Percentiles rank a stretch among this genome's conserved stretches.
Evolutionary conservation across 306 rosid species (phyloP).

Genomic region (Astragalus membranaceus): DNA sequence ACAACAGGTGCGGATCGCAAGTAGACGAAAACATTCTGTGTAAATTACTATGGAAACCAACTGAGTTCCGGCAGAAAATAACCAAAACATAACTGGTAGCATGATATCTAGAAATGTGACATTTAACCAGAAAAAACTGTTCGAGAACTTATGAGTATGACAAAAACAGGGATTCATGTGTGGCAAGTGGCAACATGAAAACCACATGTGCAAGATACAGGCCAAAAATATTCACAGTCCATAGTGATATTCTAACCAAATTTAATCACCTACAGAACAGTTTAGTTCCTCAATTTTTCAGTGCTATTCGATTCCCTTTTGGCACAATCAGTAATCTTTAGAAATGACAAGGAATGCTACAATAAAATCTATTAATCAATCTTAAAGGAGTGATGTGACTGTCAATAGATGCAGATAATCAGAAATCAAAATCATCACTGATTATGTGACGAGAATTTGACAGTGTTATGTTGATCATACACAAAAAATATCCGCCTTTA

Average conservation of each 20-base stretch:
- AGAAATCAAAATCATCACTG: not conserved
- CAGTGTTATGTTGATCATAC: not conserved
- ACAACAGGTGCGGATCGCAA: not conserved
- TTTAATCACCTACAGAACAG: not conserved
- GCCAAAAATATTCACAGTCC: not conserved
- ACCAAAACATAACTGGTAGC: not conserved
- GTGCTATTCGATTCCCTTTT: not conserved
- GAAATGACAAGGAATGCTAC: not conserved
- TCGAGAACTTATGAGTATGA: not conserved
- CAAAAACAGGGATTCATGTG: not conserved
- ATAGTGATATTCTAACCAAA: not conserved
- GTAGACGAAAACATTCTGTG: not conserved
- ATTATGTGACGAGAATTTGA: not conserved
- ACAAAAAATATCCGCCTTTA: not conserved
- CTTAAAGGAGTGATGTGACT: not conserved
- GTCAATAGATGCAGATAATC: not conserved
- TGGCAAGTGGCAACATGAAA: not conserved
- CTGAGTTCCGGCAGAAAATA: not conserved
- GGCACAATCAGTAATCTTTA: not conserved
- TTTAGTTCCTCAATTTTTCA: not conserved
- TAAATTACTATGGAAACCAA: not conserved
- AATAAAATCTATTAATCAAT: not conserved
- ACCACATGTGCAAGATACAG: not conserved
- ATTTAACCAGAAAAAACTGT: not conserved
- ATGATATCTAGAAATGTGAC: not conserved